Percentiles rank a stretch among this genome's conserved stretches.
Evolutionary conservation across 768 basidiomycete genomes (phyloP).

Genomic region (Termitomyces sp.): DNA sequence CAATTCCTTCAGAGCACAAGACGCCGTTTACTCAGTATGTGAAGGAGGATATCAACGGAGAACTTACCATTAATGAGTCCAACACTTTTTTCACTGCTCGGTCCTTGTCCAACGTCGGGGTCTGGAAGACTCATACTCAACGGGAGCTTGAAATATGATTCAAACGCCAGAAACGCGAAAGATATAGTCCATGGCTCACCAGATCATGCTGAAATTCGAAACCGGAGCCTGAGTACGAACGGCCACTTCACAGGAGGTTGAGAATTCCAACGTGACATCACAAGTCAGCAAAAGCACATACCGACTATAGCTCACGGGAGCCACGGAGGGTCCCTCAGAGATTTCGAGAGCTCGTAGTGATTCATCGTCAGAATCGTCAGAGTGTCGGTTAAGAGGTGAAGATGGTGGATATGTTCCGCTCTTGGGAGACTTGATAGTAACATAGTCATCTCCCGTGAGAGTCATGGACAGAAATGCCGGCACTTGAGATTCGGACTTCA

Average conservation of each 20-base stretch:
- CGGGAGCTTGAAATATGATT: slow-evolving; percentile 40
- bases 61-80: slow-evolving; percentile 68
- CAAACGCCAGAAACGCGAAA: background rate
- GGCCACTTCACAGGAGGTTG: slow-evolving; percentile 23
- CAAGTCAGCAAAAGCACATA: slow-evolving; percentile 13
- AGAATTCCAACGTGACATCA: background rate
- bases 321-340: slow-evolving; percentile 48
- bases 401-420: slow-evolving; percentile 30
- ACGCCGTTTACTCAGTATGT: background rate
- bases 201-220: slow-evolving; percentile 79
- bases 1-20: slow-evolving; percentile 53
- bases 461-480: slow-evolving; percentile 28
- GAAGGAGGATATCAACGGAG: background rate
- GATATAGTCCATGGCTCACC: slow-evolving; percentile 15
- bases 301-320: slow-evolving; percentile 29
- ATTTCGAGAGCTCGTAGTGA: slow-evolving; percentile 79
- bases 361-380: slow-evolving; percentile 56
- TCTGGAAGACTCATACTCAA: slow-evolving; percentile 74
- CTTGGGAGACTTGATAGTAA: slow-evolving; percentile 37
- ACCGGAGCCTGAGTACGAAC: slow-evolving; percentile 66
- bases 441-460: slow-evolving; percentile 34
- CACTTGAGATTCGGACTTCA: background rate
- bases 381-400: slow-evolving; percentile 33
- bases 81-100: slow-evolving; percentile 63
- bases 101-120: slow-evolving; percentile 43